Conservation (phyloP, 1,139 yeast species). For the Geotrichum citri-aurantii region DNA sequence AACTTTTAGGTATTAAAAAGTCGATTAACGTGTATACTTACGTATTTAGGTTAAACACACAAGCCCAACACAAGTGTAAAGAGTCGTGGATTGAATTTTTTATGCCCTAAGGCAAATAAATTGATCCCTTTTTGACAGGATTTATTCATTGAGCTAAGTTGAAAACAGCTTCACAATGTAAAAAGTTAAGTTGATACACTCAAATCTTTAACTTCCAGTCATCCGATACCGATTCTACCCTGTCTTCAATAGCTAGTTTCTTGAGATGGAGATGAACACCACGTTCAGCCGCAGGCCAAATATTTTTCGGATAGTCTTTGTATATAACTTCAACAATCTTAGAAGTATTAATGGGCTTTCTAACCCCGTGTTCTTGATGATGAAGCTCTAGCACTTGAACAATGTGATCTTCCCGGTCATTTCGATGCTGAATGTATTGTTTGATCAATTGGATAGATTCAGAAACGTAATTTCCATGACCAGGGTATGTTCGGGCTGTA, state of each 20-base stretch:
- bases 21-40: too few relatives aligned
- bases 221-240: not conserved
- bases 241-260: slow-evolving; percentile 30
- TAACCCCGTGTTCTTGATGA: slow-evolving; percentile 13
- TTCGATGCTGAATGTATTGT: slow-evolving; percentile 36
- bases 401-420: slow-evolving; percentile 35
- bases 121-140: too few relatives aligned
- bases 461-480: slow-evolving; percentile 36
- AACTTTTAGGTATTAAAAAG: too few relatives aligned
- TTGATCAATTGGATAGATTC: slow-evolving; percentile 33
- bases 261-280: slow-evolving; percentile 34
- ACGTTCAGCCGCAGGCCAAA: slow-evolving; percentile 32
- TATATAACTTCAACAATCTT: slow-evolving; percentile 33
- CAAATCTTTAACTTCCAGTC: slow-evolving; percentile 9
- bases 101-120: too few relatives aligned
- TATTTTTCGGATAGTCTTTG: slow-evolving; percentile 28
- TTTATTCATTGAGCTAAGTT: too few relatives aligned
- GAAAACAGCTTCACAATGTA: too few relatives aligned
- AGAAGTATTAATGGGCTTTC: slow-evolving; percentile 19
- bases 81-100: too few relatives aligned
- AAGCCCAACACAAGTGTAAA: too few relatives aligned
- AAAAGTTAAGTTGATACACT: not conserved
- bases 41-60: too few relatives aligned
- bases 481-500: slow-evolving; percentile 33
- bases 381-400: slow-evolving; percentile 20